Percentiles rank a stretch among this genome's conserved stretches.
Evolutionary conservation across 805 yeast species (phyloP).

Genomic region (Wickerhamiella shivajii): DNA sequence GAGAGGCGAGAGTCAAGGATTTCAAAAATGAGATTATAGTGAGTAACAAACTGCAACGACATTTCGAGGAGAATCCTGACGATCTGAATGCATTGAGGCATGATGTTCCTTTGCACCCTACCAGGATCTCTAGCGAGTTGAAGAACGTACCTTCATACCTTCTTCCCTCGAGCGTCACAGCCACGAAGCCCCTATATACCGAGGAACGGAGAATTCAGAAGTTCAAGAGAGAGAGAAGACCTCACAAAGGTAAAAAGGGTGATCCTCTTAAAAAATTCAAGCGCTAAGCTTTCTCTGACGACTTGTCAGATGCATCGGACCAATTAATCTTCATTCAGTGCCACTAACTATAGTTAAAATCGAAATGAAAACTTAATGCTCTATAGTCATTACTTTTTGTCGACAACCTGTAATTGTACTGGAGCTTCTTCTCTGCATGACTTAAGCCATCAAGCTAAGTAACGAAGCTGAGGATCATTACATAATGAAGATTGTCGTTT

Average conservation of each 20-base stretch:
- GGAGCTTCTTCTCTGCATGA: no score
- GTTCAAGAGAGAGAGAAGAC: neutral
- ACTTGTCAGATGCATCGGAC: no score
- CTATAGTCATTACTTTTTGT: no score
- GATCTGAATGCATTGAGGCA: conserved; percentile 81
- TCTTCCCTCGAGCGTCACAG: conserved; percentile 44
- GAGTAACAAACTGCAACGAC: conserved; percentile 81
- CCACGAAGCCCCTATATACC: conserved; percentile 15
- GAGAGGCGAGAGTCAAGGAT: conserved; percentile 89
- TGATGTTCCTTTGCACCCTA: conserved; percentile 74
- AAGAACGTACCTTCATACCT: conserved; percentile 87
- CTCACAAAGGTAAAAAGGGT: conserved; percentile 1
- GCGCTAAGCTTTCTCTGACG: no score
- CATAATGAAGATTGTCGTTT: conserved; percentile 40
- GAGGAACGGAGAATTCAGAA: conserved; percentile 10
- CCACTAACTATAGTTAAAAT: no score
- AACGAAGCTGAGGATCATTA: no score
- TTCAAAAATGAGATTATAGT: conserved; percentile 73
- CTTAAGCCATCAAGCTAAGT: no score
- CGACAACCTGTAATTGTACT: no score
- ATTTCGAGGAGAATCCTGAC: conserved; percentile 94
- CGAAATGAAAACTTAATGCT: no score
- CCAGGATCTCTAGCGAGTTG: conserved; percentile 70
- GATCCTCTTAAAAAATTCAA: conserved; percentile 7
- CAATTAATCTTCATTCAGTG: no score